Evolutionary conservation across 2,329 filamentous ascomycete species (phyloP).

Genomic region (Gnomoniopsis smithogilvyi): DNA sequence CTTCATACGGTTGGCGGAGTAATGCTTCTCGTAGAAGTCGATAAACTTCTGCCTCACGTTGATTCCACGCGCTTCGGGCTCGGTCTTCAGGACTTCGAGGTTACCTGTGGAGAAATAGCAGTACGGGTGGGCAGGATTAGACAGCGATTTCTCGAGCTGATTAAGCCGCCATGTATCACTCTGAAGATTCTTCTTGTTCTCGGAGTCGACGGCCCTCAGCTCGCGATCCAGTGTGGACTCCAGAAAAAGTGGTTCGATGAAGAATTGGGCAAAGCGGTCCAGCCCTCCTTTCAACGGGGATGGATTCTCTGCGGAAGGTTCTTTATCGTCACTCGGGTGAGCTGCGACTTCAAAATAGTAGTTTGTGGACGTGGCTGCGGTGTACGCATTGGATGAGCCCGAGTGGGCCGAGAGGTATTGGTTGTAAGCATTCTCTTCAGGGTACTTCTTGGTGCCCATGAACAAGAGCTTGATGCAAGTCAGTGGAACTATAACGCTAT

Average conservation of each 20-base stretch:
- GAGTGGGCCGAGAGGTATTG: conserved; percentile 89
- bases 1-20: conserved; percentile 94
- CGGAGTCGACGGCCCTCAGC: conserved; percentile 84
- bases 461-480: conserved; percentile 64
- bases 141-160: conserved; percentile 84
- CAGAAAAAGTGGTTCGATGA: conserved; percentile 82
- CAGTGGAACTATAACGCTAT: conserved; percentile 1
- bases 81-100: conserved; percentile 78
- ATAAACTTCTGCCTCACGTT: conserved; percentile 91
- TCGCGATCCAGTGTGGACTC: conserved; percentile 83
- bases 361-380: conserved; percentile 88
- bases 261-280: conserved; percentile 92
- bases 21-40: conserved; percentile 83
- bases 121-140: conserved; percentile 83
- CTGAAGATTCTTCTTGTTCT: conserved; percentile 97
- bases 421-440: conserved; percentile 91
- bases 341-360: conserved; percentile 96
- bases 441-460: conserved; percentile 99
- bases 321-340: conserved; percentile 61
- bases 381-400: conserved; percentile 93
- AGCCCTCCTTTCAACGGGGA: conserved; percentile 73
- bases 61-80: conserved; percentile 74
- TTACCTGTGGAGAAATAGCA: conserved; percentile 92
- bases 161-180: conserved; percentile 84
- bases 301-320: conserved; percentile 52